Evolutionary conservation across 768 basidiomycete species (phyloP), one percentile per base, ranked within the genome.

Genomic region (Mycena crocata): DNA sequence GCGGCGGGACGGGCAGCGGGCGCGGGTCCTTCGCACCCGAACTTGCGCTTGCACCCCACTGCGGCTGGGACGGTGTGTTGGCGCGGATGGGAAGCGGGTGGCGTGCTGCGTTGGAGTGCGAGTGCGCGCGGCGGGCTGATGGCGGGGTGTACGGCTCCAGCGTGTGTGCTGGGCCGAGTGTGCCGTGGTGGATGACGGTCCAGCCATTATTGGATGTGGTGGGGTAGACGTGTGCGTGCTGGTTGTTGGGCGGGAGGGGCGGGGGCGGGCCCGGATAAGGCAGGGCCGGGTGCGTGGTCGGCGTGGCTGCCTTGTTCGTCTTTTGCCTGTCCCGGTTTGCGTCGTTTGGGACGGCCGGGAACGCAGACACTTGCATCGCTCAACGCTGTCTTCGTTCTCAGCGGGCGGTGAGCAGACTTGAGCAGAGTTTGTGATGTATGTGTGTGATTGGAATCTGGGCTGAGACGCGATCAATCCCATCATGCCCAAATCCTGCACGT

Each of bases 181-280:
- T 67, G 49, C 69, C 69, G 54, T 70, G 69, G 58, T 70, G 69
- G 2, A 70, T 58, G 34, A 70, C 69, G 0, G 69, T 70, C 68
- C 68, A 70, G 14, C 68, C 68, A 0, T 34, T 61, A 17, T 21
- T 40, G 31, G 49, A 35, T 2, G 68, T 65, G 4, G 63, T 62
- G 2, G 68, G 68, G 40, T 69, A 69, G 5, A 69, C 15, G 5
- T 15, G 9, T 21, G 28, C 50, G 50, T 15, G 13, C 19, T 10
- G 19, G 10, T 30, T 32, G n/a, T 30, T n/a, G 32, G 17, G 52
- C 24, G 7, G 35, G 35, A 15, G 21, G 3, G 31, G 19, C 4
- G 31, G 17, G 32, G 19, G 26, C 40, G 1, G 37, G 31, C 26
- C 21, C 10, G 24, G 21, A 17, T 56, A 37, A 40, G 39, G 55